These are phyloP conservation scores for Periconia sp. DNA, from an alignment of 2,329 filamentous ascomycete species.

Conservation along the genomic window DNA sequence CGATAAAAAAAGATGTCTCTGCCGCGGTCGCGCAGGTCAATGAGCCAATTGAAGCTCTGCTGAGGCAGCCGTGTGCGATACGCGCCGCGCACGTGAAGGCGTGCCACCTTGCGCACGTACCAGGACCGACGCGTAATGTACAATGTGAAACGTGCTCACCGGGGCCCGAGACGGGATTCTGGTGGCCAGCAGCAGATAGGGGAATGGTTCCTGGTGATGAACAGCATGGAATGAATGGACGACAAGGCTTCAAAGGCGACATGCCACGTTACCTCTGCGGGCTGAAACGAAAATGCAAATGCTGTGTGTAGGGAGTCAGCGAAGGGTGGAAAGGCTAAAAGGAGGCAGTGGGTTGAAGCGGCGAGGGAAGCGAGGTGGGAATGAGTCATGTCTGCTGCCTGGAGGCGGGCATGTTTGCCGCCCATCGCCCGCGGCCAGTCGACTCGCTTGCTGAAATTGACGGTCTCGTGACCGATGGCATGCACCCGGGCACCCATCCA, in stretches of 20 bases:
- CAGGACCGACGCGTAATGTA: not conserved
- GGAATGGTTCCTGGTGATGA: not conserved
- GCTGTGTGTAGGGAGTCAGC: not conserved
- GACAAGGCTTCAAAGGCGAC: too few species aligned
- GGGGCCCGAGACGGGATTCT: not conserved
- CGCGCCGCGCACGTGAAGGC: not conserved
- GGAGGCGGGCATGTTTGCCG: not conserved
- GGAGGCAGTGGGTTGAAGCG: not conserved
- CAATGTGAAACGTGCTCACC: not conserved
- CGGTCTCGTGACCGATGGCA: too few species aligned
- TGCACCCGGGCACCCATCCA: too few species aligned
- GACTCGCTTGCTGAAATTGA: too few species aligned
- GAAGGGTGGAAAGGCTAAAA: not conserved
- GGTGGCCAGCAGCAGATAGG: not conserved
- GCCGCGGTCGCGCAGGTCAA: too few species aligned
- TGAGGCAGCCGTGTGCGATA: not conserved
- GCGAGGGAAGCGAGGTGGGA: not conserved
- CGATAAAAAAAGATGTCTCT: too few species aligned
- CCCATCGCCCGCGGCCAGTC: too few species aligned
- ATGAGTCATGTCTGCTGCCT: not conserved
- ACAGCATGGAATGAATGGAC: too few species aligned
- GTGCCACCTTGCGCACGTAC: not conserved
- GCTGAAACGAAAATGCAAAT: not conserved
- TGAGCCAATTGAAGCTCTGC: not conserved
- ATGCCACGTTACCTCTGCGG: not conserved